Conservation (phyloP, 23 red algal genomes). For the Cyanidioschyzon merolae region DNA sequence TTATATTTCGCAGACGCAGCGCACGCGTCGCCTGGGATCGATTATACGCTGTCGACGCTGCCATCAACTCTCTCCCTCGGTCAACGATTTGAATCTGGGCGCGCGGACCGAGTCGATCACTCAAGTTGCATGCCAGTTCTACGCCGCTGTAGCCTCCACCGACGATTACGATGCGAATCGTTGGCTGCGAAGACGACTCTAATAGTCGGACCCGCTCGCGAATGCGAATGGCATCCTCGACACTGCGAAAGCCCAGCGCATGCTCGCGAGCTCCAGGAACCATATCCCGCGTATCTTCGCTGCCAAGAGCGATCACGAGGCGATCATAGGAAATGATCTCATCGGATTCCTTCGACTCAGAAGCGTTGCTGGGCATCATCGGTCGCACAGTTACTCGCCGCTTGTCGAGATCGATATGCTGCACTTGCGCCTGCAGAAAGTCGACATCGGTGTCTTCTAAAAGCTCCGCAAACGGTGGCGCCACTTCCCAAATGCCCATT, state of each 20-base stretch:
- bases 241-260: constrained; percentile 9
- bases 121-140: constrained; percentile 70
- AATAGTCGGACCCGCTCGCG: constrained; percentile 19
- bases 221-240: constrained; percentile 36
- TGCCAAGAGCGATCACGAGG: constrained; percentile 54
- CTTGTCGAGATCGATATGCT: constrained; percentile 36
- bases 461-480: constrained; percentile 56
- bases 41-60: constrained; percentile 31
- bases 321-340: constrained; percentile 47
- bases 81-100: constrained; percentile 63
- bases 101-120: constrained; percentile 40
- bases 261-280: constrained; percentile 52
- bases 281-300: constrained; percentile 16
- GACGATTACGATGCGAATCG: constrained; percentile 52
- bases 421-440: constrained; percentile 39
- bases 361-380: constrained; percentile 10
- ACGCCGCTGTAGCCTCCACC: constrained; percentile 79
- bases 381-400: constrained; percentile 17
- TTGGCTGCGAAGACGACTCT: constrained; percentile 4
- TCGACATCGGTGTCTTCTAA: constrained; percentile 42
- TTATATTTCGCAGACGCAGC: constrained; percentile 30
- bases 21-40: constrained; percentile 26
- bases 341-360: neutral
- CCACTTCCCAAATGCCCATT: constrained; percentile 73
- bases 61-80: constrained; percentile 36